Percentiles rank a stretch among this genome's conserved stretches.
Conservation (phyloP, 768 basidiomycete species). For the Rubroboletus pulcherrimus region DNA sequence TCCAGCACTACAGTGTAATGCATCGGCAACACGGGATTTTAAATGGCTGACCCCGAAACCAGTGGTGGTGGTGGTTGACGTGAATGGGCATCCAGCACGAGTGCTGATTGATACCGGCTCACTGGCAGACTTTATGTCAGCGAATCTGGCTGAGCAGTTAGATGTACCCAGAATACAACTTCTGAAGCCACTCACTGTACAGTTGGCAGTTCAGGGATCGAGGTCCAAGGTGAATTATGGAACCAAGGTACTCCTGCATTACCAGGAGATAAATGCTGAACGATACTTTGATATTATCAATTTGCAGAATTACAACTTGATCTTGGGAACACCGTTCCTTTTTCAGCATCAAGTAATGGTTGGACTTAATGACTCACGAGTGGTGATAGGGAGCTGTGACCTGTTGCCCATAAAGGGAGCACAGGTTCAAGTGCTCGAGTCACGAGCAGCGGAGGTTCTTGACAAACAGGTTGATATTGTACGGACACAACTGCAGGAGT, state of each 20-base stretch:
- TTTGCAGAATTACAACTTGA: no score
- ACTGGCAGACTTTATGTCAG: conserved; percentile 29
- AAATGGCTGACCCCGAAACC: conserved; percentile 10
- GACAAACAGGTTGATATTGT: background rate
- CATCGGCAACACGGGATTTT: background rate
- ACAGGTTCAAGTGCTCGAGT: background rate
- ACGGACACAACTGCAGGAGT: background rate
- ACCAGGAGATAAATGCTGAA: no score
- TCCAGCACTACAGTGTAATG: no score
- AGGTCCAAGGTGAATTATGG: conserved; percentile 7
- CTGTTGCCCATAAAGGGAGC: no score
- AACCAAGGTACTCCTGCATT: no score
- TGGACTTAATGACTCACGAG: no score
- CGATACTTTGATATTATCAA: no score
- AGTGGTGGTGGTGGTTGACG: background rate
- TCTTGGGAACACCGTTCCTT: no score
- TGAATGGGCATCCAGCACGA: conserved; percentile 18
- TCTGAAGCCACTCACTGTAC: conserved; percentile 24
- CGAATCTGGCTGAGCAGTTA: conserved; percentile 29
- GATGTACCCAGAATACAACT: conserved; percentile 6
- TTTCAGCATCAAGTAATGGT: no score
- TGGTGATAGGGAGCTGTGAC: no score
- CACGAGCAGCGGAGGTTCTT: background rate
- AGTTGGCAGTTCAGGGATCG: conserved; percentile 32
- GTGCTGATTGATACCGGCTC: conserved; percentile 27